A percentile compares a stretch with the other conserved stretches of the same genome.
These are phyloP conservation scores for Diaporthe citri DNA, from an alignment of 2,329 filamentous ascomycete genomes.

Conservation along the genomic window DNA sequence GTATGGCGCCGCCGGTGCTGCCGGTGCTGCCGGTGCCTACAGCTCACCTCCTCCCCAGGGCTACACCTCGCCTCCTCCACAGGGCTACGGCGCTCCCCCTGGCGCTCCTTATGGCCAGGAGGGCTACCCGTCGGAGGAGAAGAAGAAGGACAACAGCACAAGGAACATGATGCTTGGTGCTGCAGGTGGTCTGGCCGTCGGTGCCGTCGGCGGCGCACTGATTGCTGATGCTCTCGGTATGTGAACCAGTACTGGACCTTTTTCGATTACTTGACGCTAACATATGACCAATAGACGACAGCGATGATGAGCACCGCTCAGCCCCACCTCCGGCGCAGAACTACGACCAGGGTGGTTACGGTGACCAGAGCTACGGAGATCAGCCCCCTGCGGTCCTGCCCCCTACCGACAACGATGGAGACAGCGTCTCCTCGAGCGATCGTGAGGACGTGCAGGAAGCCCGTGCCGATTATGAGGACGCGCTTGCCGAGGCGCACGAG, in stretches of 20 bases:
- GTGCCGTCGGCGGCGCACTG: conserved; percentile 69
- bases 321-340: conserved; percentile 32
- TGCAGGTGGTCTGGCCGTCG: conserved; percentile 69
- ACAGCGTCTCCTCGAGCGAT: conserved; percentile 58
- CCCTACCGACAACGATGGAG: conserved; percentile 55
- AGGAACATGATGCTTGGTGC: conserved; percentile 70
- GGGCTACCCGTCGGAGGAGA: conserved; percentile 42
- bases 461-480: conserved; percentile 59
- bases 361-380: conserved; percentile 40
- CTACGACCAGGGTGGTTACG: conserved; percentile 41
- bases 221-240: conserved; percentile 68
- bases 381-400: conserved; percentile 53
- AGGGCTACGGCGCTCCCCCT: conserved; percentile 27
- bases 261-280: conserved; percentile 40
- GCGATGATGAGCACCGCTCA: conserved; percentile 40
- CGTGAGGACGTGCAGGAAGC: conserved; percentile 57
- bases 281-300: conserved; percentile 42
- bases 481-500: conserved; percentile 53
- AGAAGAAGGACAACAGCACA: conserved; percentile 59
- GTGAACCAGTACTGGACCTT: neutral
- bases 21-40: conserved; percentile 19
- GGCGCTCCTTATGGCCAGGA: conserved; percentile 24
- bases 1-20: neutral
- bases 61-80: conserved; percentile 22
- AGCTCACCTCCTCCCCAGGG: neutral